Evolutionary conservation across 768 basidiomycete species (phyloP), one percentile per base, ranked within the genome.

Genomic region (Lentinula detonsa): DNA sequence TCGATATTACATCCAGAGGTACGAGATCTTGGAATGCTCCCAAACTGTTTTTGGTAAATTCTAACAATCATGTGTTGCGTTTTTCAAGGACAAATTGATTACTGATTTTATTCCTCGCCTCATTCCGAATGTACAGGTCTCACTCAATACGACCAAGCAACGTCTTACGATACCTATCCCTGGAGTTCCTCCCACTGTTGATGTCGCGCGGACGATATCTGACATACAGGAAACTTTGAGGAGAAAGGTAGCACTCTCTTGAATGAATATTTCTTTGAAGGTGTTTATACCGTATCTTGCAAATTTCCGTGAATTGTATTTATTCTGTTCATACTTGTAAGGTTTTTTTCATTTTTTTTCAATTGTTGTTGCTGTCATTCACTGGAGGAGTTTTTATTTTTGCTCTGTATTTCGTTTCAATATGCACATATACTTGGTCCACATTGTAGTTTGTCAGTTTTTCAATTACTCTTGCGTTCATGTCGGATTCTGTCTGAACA

Each of bases 71-170:
- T 48, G 63, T 69, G 16, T 68, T 31, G 13, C 61, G 40, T 52
- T 39, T 40, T 57, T 46, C 3, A 66, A 90, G 87, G 90, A 93
- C 72, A 88, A 88, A 64, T 78, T 92, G 37, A 92, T 93, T 66
- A 82, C 88, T 21, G 87, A 91, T 59, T 93, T 92, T 71, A 84
- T 90, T 58, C 85, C 87, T 21, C 87, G 90, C 53, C 91, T 93
- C 42, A 77, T 93, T 51, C 89, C 90, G 33, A 90, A 82, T 64
- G 90, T 93, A 53, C 89, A 90, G 70, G 79, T 82, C 59, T 86
- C 85, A 70, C 76, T 93, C 61, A 86, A 88, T 67, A 85, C 85
- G 54, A 91, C 88, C 61, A 91, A 90, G 72, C 90, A 91, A 70
- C 86, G 91, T 50, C 79, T 92, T 37, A 80, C 83, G 11, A 87